A percentile compares a stretch with the other conserved stretches of the same genome.
These are phyloP conservation scores for Trichoderma guizhouense DNA, from an alignment of 2,329 filamentous ascomycete genomes.

Conservation along the genomic window DNA sequence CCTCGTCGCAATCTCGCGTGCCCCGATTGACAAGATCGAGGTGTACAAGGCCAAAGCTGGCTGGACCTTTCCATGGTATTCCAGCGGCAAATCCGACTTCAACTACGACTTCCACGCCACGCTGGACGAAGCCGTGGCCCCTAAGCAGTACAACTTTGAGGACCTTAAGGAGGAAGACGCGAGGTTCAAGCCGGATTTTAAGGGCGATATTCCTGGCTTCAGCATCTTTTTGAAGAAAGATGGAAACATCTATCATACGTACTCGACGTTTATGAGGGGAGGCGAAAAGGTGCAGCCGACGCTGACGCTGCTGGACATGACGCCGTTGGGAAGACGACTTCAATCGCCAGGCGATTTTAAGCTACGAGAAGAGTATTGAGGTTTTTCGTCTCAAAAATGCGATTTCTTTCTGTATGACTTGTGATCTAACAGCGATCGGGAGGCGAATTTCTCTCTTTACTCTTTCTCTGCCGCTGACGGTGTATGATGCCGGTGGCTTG, in stretches of 20 bases:
- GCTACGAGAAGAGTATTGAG: slow-evolving; percentile 27
- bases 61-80: slow-evolving; percentile 43
- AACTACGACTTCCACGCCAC: slow-evolving; percentile 41
- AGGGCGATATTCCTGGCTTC: slow-evolving; percentile 36
- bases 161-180: slow-evolving; percentile 26
- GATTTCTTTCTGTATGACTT: not conserved
- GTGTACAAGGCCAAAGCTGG: slow-evolving; percentile 36
- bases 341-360: slow-evolving; percentile 29
- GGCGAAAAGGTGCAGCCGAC: slow-evolving; percentile 31
- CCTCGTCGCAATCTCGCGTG: slow-evolving; percentile 39
- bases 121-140: slow-evolving; percentile 28
- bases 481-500: not conserved
- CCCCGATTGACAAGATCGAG: slow-evolving; percentile 35
- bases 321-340: slow-evolving; percentile 32
- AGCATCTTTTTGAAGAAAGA: slow-evolving; percentile 36
- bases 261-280: slow-evolving; percentile 34
- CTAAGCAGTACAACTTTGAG: slow-evolving; percentile 29
- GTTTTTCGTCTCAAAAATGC: not conserved
- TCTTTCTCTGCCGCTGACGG: not conserved
- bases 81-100: slow-evolving; percentile 35
- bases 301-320: slow-evolving; percentile 33
- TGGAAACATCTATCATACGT: slow-evolving; percentile 36
- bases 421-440: not conserved
- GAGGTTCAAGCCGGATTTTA: slow-evolving; percentile 28
- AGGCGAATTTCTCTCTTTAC: not conserved